Conservation (phyloP, 805 yeast genomes). For the Spathaspora girioi region DNA sequence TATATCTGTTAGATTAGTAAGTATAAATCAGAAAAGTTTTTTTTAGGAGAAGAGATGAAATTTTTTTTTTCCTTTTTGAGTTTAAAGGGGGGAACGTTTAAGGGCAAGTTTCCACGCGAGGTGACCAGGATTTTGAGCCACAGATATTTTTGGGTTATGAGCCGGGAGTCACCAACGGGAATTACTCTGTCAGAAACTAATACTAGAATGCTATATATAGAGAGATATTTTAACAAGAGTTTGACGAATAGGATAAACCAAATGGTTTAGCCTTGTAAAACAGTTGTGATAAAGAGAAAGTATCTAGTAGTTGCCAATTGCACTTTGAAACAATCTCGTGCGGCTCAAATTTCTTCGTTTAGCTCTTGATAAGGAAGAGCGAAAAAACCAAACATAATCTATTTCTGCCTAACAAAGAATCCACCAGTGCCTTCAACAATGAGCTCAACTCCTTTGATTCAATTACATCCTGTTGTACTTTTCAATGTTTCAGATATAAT, state of each 20-base stretch:
- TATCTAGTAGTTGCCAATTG: too few relatives aligned
- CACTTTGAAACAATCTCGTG: neutral
- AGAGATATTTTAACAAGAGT: too few relatives aligned
- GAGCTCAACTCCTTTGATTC: conserved; percentile 3
- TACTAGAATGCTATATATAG: too few relatives aligned
- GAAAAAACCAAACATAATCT: neutral
- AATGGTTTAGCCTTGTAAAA: too few relatives aligned
- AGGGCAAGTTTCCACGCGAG: neutral
- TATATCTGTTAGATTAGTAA: neutral
- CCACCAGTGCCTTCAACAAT: neutral
- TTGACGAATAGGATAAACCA: too few relatives aligned
- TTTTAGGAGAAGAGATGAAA: conserved; percentile 10
- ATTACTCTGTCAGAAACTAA: too few relatives aligned
- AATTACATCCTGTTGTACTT: conserved; percentile 24
- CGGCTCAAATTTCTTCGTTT: neutral
- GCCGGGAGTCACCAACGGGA: too few relatives aligned
- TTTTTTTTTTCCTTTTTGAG: conserved; percentile 1
- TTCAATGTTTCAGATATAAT: conserved; percentile 28
- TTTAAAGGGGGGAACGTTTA: neutral
- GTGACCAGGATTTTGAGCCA: neutral
- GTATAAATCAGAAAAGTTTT: conserved; percentile 7
- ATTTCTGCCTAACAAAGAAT: neutral
- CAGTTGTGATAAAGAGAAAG: too few relatives aligned
- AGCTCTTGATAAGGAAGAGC: neutral
- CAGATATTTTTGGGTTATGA: neutral